Base-by-base conservation (phyloP, 1,139 yeast species). In the Taphrina betulina region DNA sequence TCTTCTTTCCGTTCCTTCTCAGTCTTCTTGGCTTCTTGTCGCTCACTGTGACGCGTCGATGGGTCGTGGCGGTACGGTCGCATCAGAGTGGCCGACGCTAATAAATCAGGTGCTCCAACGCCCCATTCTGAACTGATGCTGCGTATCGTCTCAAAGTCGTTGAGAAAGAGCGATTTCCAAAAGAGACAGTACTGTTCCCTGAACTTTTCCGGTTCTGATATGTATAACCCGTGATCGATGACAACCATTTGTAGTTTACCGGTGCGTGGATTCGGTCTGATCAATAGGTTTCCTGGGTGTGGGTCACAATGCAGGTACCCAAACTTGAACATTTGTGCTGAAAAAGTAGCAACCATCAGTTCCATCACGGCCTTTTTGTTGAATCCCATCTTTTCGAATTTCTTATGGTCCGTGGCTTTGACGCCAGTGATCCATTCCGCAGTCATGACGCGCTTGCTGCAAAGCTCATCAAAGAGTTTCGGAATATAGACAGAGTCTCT, bases 241-340 rank as follows among this genome's bases (percentile, higher is more conserved):
- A 85, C 71, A 29, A 85, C 88, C 56, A 85, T 70, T 64, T 84
- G 71, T 14, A 60, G 80, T 12, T 65, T 74, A 1, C 67, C 63
- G 1, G 64, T 62, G 16, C 26, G 23, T 3, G 59, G 58, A n/a
- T 64, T 58, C 26, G 71, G 65, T 40, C 88, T 70, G 2, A 81
- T 78, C 58, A 85, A 67, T 60, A 85, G 69, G 65, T 85, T 85
- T 2, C 95, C 95, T 0, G 94, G 94, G 65, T 85, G 95, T 4
- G 92, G 87, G 66, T 85, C 95, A 53, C 89, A 80, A 67, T 85
- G 94, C 14, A 85, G 81, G 59, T 80, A 75, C 5, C 94, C 94
- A 78, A 86, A 85, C 40, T 77, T 73, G 67, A 84, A 85, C 28
- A 84, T 82, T 71, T 83, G 90, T 58, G 78, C 77, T 5, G 86